These are phyloP conservation scores for Cubamyces sp. DNA, from an alignment of 768 basidiomycete genomes.

Conservation along the genomic window DNA sequence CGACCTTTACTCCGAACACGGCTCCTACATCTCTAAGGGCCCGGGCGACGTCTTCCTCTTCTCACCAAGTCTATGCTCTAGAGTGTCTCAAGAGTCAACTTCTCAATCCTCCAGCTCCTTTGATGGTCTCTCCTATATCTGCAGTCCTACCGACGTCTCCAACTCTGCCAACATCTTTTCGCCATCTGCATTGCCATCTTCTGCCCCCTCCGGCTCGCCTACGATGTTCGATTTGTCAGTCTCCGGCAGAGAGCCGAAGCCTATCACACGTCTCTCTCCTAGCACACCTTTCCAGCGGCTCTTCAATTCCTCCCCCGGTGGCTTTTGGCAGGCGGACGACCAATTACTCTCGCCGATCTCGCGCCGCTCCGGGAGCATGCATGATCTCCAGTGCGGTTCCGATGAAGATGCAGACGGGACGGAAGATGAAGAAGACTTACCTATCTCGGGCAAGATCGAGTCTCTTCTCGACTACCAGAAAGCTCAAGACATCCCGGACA, in stretches of 20 bases:
- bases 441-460: slow-evolving; percentile 16
- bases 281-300: slow-evolving; percentile 24
- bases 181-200: slow-evolving; percentile 3
- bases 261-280: slow-evolving; percentile 18
- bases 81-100: slow-evolving; percentile 5
- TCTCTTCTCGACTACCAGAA: slow-evolving; percentile 25
- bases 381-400: not conserved
- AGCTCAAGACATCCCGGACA: slow-evolving; percentile 15
- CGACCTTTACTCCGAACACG: slow-evolving; percentile 1
- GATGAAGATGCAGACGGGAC: not conserved
- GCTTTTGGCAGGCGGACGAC: slow-evolving; percentile 22
- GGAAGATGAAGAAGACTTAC: not conserved
- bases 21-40: slow-evolving; percentile 5
- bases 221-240: not conserved
- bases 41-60: slow-evolving; percentile 23
- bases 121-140: slow-evolving; percentile 20
- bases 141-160: slow-evolving; percentile 16
- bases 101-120: slow-evolving; percentile 16
- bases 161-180: slow-evolving; percentile 3
- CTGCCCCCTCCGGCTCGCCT: slow-evolving; percentile 8
- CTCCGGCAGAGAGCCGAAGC: slow-evolving; percentile 1
- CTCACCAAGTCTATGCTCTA: slow-evolving; percentile 16
- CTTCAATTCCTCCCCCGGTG: slow-evolving; percentile 27
- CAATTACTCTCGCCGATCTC: slow-evolving; percentile 22
- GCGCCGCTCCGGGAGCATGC: slow-evolving; percentile 1